Percentiles rank a stretch among this genome's conserved stretches.
Conservation (phyloP, 1,139 yeast species). For the Groenewaldozyma sp. region DNA sequence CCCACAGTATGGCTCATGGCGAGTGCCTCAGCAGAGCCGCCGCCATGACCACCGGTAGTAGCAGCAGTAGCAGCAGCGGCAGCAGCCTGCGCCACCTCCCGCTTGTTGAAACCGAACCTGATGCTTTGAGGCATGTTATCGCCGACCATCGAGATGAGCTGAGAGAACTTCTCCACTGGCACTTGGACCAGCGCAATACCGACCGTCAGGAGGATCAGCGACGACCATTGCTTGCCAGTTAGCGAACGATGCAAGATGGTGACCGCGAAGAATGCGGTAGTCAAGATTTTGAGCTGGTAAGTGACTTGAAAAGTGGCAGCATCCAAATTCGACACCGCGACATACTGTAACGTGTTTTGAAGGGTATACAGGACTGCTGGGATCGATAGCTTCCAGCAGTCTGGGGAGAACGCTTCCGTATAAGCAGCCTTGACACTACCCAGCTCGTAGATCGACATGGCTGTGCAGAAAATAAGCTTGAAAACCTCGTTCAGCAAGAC, state of each 20-base stretch:
- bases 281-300: conserved; percentile 35
- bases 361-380: conserved; percentile 36
- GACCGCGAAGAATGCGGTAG: conserved; percentile 37
- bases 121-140: conserved; percentile 3
- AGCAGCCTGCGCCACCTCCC: conserved; percentile 1
- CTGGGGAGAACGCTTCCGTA: conserved; percentile 29
- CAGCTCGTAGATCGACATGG: conserved; percentile 19
- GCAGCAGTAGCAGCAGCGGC: conserved; percentile 1
- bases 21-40: conserved; percentile 9
- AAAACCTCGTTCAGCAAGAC: conserved; percentile 34
- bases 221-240: conserved; percentile 29
- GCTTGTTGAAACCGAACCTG: conserved; percentile 6
- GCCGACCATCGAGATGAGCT: conserved; percentile 11
- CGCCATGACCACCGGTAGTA: neutral
- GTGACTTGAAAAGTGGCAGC: conserved; percentile 38
- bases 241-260: conserved; percentile 30
- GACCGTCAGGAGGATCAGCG: conserved; percentile 30
- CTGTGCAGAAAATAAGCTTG: conserved; percentile 29
- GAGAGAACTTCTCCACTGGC: conserved; percentile 25
- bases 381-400: conserved; percentile 34
- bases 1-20: conserved; percentile 28
- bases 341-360: conserved; percentile 35
- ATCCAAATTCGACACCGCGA: conserved; percentile 35
- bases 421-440: conserved; percentile 20
- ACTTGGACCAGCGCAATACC: conserved; percentile 37